These are phyloP conservation scores for Venturia aucupariae DNA, from an alignment of 2,329 filamentous ascomycete genomes.

Conservation along the genomic window DNA sequence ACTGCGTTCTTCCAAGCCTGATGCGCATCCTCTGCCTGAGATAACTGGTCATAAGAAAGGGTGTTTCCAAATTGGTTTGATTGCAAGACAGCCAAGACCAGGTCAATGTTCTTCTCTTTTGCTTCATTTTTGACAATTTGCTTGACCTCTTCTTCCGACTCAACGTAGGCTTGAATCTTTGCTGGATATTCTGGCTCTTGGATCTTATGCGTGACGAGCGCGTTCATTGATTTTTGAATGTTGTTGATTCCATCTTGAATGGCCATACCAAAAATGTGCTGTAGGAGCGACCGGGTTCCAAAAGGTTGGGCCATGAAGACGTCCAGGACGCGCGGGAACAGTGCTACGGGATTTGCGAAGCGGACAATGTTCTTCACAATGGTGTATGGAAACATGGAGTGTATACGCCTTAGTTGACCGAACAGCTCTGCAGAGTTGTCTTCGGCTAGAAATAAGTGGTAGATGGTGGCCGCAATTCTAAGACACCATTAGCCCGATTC, in stretches of 20 bases:
- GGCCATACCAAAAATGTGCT: slow-evolving; percentile 88
- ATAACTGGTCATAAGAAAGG: slow-evolving; percentile 65
- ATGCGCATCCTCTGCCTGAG: slow-evolving; percentile 84
- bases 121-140: slow-evolving; percentile 65
- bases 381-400: slow-evolving; percentile 87
- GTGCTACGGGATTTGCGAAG: slow-evolving; percentile 89
- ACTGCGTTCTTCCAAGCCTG: slow-evolving; percentile 94
- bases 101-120: slow-evolving; percentile 62
- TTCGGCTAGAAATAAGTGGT: slow-evolving; percentile 93
- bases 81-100: slow-evolving; percentile 75
- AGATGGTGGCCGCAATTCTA: slow-evolving; percentile 82
- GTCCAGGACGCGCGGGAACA: slow-evolving; percentile 93
- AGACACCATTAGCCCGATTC: slow-evolving; percentile 14
- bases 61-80: slow-evolving; percentile 67
- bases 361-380: slow-evolving; percentile 94
- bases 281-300: slow-evolving; percentile 78
- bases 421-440: slow-evolving; percentile 97
- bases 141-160: slow-evolving; percentile 68
- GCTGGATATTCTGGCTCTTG: slow-evolving; percentile 68
- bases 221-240: slow-evolving; percentile 80
- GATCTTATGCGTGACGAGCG: slow-evolving; percentile 60
- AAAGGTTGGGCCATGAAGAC: slow-evolving; percentile 95
- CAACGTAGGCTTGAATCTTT: slow-evolving; percentile 73
- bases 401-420: slow-evolving; percentile 85
- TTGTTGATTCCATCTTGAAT: slow-evolving; percentile 81